These are phyloP conservation scores for Prunus campanulata DNA, from an alignment of 306 rosid genomes.

Conservation along the genomic window DNA sequence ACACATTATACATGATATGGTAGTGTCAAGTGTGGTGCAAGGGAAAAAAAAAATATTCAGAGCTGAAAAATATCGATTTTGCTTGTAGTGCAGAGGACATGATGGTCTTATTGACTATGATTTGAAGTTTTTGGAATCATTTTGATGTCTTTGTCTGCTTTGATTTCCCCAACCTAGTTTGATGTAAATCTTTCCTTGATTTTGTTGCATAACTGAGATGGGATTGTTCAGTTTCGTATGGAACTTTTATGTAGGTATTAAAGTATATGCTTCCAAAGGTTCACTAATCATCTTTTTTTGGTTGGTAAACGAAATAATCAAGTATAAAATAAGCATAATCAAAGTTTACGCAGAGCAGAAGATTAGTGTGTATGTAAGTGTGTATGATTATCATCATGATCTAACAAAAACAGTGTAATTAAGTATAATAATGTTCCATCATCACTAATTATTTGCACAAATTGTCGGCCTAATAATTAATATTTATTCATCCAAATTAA, in stretches of 20 bases:
- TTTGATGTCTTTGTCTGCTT: constrained; percentile 35
- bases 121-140: constrained; percentile 9
- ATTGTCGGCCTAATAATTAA: not conserved
- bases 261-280: too few relatives aligned
- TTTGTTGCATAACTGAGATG: constrained; percentile 29
- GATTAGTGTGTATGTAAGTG: not conserved
- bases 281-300: too few relatives aligned
- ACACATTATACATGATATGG: not conserved
- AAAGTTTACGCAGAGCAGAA: not conserved
- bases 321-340: not conserved
- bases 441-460: constrained; percentile 1
- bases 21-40: constrained; percentile 1
- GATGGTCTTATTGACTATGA: constrained; percentile 9
- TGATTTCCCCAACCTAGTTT: constrained; percentile 26
- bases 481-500: not conserved
- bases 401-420: not conserved
- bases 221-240: not conserved
- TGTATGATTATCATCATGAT: not conserved
- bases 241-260: too few relatives aligned
- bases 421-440: not conserved
- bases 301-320: too few relatives aligned
- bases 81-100: not conserved
- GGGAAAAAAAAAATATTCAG: not conserved
- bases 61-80: not conserved
- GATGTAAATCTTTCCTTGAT: constrained; percentile 48